phyloP scores from a whole-genome alignment of 305 asterid species.

The Plantago coronopus region DNA sequence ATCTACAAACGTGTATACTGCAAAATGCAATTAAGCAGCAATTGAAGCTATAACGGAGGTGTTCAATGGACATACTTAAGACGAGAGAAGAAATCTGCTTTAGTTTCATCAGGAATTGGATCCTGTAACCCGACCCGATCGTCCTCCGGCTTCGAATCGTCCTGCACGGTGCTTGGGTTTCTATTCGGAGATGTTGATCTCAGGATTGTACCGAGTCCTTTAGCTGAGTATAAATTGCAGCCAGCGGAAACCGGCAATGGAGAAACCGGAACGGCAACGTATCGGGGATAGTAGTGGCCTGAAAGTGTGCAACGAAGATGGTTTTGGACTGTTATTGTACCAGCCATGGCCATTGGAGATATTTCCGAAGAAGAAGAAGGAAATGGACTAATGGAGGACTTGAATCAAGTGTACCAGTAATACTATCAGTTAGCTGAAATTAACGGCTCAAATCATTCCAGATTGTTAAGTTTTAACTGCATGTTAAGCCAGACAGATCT shows the following conservation, averaged over 20 bases:
- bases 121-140: slow-evolving; percentile 19
- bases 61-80: slow-evolving; percentile 32
- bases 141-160: slow-evolving; percentile 30
- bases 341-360: slow-evolving; percentile 23
- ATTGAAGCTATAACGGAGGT: not conserved
- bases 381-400: no score
- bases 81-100: slow-evolving; percentile 27
- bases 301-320: slow-evolving; percentile 12
- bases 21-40: not conserved
- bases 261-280: slow-evolving; percentile 18
- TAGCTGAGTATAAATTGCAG: no score
- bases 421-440: no score
- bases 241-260: slow-evolving; percentile 9
- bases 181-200: slow-evolving; percentile 36
- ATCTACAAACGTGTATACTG: no score
- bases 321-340: slow-evolving; percentile 16
- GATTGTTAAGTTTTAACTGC: no score
- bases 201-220: slow-evolving; percentile 18
- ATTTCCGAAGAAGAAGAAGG: not conserved
- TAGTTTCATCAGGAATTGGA: slow-evolving; percentile 17
- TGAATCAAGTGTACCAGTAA: no score
- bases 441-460: no score
- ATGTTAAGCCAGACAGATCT: no score
- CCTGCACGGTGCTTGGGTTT: slow-evolving; percentile 28
- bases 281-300: slow-evolving; percentile 10